Conservation (phyloP, 805 yeast genomes). For the Kazachstania africana region DNA sequence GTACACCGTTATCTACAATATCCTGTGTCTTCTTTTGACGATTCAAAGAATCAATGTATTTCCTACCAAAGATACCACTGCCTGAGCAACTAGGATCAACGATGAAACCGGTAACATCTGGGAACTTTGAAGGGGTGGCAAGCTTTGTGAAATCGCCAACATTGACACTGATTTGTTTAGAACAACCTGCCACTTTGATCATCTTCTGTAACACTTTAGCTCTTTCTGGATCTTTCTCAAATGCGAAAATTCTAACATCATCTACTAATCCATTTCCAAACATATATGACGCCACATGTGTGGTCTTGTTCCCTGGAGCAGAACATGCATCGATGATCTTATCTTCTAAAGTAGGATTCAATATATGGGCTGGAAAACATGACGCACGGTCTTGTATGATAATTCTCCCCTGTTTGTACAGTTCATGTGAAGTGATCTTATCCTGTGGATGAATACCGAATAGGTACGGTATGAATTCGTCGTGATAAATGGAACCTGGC, state of each 20-base stretch:
- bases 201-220: conserved; percentile 60
- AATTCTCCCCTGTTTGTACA: conserved; percentile 63
- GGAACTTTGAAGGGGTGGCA: conserved; percentile 39
- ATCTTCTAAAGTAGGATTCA: conserved; percentile 50
- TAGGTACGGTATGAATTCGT: conserved; percentile 59
- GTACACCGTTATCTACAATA: conserved; percentile 13
- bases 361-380: conserved; percentile 85
- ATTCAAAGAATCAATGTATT: conserved; percentile 38
- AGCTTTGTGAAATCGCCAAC: conserved; percentile 36
- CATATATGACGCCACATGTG: conserved; percentile 50
- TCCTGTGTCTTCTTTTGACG: conserved; percentile 13
- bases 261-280: conserved; percentile 5
- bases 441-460: conserved; percentile 77
- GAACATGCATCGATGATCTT: conserved; percentile 86
- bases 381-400: conserved; percentile 95
- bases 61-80: conserved; percentile 92
- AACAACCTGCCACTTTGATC: conserved; percentile 69
- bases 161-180: conserved; percentile 32
- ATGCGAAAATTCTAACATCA: conserved; percentile 41
- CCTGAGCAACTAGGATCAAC: conserved; percentile 98
- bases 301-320: conserved; percentile 97
- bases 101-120: conserved; percentile 63
- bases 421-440: conserved; percentile 50
- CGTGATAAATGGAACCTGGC: conserved; percentile 57
- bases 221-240: conserved; percentile 73